Percentiles rank a stretch among this genome's conserved stretches.
These are phyloP conservation scores for Eleusine coracana DNA, from an alignment of 176 grass and related monocot species.

Conservation along the genomic window DNA sequence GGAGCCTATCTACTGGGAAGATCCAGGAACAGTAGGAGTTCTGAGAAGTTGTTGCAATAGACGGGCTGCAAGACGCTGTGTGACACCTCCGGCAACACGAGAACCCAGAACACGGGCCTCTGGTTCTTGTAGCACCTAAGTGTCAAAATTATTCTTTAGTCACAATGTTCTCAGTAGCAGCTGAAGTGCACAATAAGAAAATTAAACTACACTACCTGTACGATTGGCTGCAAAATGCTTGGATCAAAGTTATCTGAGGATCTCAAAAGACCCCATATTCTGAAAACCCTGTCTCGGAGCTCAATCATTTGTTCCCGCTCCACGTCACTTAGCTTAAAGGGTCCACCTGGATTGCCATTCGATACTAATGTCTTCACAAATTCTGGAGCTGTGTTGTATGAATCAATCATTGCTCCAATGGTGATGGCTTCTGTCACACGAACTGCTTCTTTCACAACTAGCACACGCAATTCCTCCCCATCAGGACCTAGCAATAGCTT, in stretches of 20 bases:
- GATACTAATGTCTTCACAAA: slow-evolving; percentile 78
- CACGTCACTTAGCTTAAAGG: slow-evolving; percentile 68
- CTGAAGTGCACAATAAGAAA: not conserved
- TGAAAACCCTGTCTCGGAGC: slow-evolving; percentile 76
- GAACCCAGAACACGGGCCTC: slow-evolving; percentile 70
- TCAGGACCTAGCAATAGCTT: slow-evolving; percentile 79
- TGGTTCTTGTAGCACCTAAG: slow-evolving; percentile 84
- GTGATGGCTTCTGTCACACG: slow-evolving; percentile 84
- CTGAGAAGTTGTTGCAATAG: slow-evolving; percentile 81
- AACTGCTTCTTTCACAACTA: slow-evolving; percentile 94
- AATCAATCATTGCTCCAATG: slow-evolving; percentile 75
- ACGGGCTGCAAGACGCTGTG: slow-evolving; percentile 80
- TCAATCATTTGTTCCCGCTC: slow-evolving; percentile 78
- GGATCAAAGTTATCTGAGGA: slow-evolving; percentile 90
- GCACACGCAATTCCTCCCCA: slow-evolving; percentile 73
- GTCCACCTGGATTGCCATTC: slow-evolving; percentile 56
- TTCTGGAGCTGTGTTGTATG: slow-evolving; percentile 66
- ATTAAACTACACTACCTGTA: slow-evolving; percentile 62
- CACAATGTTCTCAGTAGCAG: not conserved
- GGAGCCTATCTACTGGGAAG: slow-evolving; percentile 39
- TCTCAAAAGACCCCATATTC: slow-evolving; percentile 89
- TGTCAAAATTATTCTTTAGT: slow-evolving; percentile 23
- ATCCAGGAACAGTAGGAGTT: slow-evolving; percentile 40
- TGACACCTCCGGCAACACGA: slow-evolving; percentile 82
- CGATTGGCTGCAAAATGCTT: slow-evolving; percentile 83